Evolutionary conservation across 371 early-diverging fungal species (phyloP).

Genomic region (Circinella minor): DNA sequence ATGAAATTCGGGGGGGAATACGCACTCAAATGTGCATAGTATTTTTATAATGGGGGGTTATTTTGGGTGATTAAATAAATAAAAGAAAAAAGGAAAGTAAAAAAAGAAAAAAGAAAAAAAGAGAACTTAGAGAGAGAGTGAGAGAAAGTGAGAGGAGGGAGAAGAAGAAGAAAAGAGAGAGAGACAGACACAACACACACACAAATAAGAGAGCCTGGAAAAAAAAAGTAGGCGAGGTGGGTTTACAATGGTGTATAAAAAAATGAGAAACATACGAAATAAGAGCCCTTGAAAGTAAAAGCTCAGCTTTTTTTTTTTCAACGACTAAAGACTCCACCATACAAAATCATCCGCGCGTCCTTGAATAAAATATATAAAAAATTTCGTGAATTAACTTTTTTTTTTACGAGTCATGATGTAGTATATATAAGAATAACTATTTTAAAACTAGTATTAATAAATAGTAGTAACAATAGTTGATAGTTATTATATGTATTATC

Average conservation of each 20-base stretch:
- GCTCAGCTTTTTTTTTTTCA: constrained; percentile 15
- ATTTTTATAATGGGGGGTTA: neutral
- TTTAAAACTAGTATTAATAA: no score
- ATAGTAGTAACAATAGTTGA: no score
- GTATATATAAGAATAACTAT: no score
- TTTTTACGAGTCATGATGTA: no score
- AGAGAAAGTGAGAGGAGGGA: constrained; percentile 4
- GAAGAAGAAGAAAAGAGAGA: constrained; percentile 26
- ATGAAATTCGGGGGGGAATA: constrained; percentile 7
- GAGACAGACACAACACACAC: constrained; percentile 15
- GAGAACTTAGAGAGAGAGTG: constrained; percentile 18
- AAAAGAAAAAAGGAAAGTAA: no score
- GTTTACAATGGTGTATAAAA: constrained; percentile 20
- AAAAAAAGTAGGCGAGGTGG: constrained; percentile 26
- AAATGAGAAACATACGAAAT: constrained; percentile 36
- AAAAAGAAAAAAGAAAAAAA: constrained; percentile 5
- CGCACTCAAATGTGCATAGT: constrained; percentile 27
- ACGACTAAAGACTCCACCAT: constrained; percentile 9
- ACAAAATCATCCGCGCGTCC: neutral
- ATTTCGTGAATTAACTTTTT: no score
- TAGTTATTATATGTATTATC: no score
- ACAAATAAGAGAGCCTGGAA: neutral
- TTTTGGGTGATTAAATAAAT: no score
- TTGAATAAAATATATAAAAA: no score
- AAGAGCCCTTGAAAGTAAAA: constrained; percentile 14